Percentiles rank a stretch among this genome's conserved stretches.
These are phyloP conservation scores for Penicillium fuscoglaucum DNA, from an alignment of 2,329 filamentous ascomycete genomes.

Conservation along the genomic window DNA sequence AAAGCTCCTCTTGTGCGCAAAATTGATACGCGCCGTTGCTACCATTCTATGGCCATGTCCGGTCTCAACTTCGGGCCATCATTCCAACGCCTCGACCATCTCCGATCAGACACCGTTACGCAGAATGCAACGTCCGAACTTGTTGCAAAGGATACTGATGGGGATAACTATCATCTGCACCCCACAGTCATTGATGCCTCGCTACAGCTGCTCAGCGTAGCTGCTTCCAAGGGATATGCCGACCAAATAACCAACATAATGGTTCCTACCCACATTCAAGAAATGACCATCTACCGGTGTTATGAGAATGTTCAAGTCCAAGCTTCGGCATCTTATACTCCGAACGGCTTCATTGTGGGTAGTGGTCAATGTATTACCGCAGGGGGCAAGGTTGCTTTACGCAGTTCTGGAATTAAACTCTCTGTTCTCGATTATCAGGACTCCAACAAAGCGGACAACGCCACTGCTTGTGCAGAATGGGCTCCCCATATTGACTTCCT, in stretches of 20 bases:
- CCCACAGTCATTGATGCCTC: slow-evolving; percentile 24
- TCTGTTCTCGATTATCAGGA: slow-evolving; percentile 3
- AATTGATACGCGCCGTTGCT: slow-evolving; percentile 13
- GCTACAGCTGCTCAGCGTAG: slow-evolving; percentile 25
- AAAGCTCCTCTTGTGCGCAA: slow-evolving; percentile 10
- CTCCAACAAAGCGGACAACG: not conserved
- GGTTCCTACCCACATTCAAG: slow-evolving; percentile 25
- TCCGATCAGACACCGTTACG: slow-evolving; percentile 8
- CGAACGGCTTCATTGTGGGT: slow-evolving; percentile 12
- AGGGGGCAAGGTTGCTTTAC: slow-evolving; percentile 9
- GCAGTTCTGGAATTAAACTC: slow-evolving; percentile 10
- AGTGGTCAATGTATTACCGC: slow-evolving; percentile 4
- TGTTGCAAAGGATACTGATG: slow-evolving; percentile 2
- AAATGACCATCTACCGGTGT: slow-evolving; percentile 18
- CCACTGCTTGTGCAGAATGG: slow-evolving; percentile 14
- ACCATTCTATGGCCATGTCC: slow-evolving; percentile 15
- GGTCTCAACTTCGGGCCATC: slow-evolving; percentile 19
- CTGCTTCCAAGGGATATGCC: slow-evolving; percentile 22
- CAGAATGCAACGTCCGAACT: slow-evolving; percentile 10
- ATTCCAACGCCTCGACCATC: slow-evolving; percentile 14
- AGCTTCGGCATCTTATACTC: slow-evolving; percentile 9
- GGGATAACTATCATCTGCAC: slow-evolving; percentile 20
- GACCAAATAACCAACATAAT: slow-evolving; percentile 15
- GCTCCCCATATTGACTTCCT: slow-evolving; percentile 20
- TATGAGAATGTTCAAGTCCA: slow-evolving; percentile 6